phyloP scores from a whole-genome alignment of 2,329 filamentous ascomycete species.

The Aspergillus bombycis region DNA sequence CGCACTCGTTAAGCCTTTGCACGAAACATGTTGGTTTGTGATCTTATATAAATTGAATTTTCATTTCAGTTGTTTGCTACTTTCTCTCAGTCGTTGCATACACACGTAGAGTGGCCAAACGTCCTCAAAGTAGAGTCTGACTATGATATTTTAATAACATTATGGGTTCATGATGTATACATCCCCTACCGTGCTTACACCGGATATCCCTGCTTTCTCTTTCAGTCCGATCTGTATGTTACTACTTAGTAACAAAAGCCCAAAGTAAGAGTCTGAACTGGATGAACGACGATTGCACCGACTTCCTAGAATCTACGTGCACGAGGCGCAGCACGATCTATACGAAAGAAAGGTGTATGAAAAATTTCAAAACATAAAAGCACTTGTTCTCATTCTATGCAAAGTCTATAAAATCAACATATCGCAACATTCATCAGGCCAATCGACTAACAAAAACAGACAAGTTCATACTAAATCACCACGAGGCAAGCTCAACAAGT shows the following conservation, averaged over 20 bases:
- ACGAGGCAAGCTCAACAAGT: neutral
- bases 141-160: no score
- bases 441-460: neutral
- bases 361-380: neutral
- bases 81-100: no score
- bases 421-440: neutral
- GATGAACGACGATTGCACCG: neutral
- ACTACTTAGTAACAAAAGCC: no score
- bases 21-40: no score
- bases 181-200: fast-evolving
- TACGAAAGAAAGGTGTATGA: neutral
- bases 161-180: no score
- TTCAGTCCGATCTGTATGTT: no score
- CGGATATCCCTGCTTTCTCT: no score
- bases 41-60: no score
- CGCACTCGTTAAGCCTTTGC: fast-evolving
- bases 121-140: no score
- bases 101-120: no score
- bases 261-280: neutral
- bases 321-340: neutral
- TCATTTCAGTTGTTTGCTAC: no score
- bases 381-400: neutral
- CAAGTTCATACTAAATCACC: neutral
- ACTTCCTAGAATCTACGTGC: neutral
- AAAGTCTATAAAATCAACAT: neutral